Base-by-base conservation (phyloP, 768 basidiomycete species). In the Phanerochaete carnosa region DNA sequence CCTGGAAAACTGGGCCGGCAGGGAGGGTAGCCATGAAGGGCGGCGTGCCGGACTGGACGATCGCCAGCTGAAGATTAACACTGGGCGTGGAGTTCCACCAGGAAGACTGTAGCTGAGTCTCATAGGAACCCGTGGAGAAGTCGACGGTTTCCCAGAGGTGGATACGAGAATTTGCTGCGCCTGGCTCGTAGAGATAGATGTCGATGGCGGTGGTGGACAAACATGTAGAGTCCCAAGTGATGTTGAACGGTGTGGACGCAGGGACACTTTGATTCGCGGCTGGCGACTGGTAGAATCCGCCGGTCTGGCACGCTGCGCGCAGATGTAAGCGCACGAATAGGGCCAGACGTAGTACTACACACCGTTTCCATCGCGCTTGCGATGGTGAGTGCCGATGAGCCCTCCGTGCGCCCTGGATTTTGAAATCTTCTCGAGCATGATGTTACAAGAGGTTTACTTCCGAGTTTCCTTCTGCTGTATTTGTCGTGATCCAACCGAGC, bases 1-100 rank as follows among this genome's bases (percentile, higher is more conserved):
- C 87, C 11, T 77, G 84, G 67, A 90, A 86, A 58, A 91, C 71
- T 46, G 91, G 91, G 0, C 87, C 90, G 8, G 85, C 84, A 26
- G 87, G 83, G 39, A 84, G 71, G 45, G 76, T 72, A 53, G 78
- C 75, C 26, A 82, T 69, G 76, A 86, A 87, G 3, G 80, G 72
- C 1, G 82, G 79, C 5, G 76, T 62, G 25, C 80, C 82, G 7
- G 78, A 65, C 1, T 80, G 65, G 45, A 90, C 77, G 66, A 92
- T 86, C 50, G 75, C 72, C 59, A 92, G 68, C 66, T 91, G 87
- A 19, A 92, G 80, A 1, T 69, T 66, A 35, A 80, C 71, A 0
- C 75, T 68, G 1, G 75, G 45, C 5, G 85, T 81, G 0, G 81
- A 68, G 60, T 89, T 85, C 88, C 89, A 93, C 89, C 90, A 92